Evolutionary conservation across 2,329 filamentous ascomycete genomes (phyloP).

Genomic region (Aquanectria penicillioides): DNA sequence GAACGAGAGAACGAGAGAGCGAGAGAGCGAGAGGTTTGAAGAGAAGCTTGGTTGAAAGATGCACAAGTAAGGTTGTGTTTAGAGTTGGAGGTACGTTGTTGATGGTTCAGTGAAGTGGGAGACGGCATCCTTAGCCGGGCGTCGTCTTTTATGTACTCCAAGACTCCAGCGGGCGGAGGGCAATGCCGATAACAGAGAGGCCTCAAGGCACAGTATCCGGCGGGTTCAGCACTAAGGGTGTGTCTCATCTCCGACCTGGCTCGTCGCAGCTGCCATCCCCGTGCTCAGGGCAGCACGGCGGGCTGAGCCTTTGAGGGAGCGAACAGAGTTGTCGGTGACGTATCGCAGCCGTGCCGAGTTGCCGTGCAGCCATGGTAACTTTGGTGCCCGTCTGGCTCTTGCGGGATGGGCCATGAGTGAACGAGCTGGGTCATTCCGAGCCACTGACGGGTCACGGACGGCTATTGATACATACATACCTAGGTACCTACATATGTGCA

Average conservation of each 20-base stretch:
- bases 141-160: conserved; percentile 30
- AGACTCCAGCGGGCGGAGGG: conserved; percentile 10
- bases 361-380: conserved; percentile 12
- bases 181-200: conserved; percentile 13
- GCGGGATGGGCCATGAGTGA: background rate
- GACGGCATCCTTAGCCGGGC: conserved; percentile 25
- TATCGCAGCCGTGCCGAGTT: conserved; percentile 22
- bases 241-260: conserved; percentile 7
- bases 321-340: conserved; percentile 10
- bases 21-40: background rate
- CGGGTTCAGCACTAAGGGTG: background rate
- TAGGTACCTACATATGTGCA: too few species aligned
- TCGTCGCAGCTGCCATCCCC: background rate
- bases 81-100: conserved; percentile 25
- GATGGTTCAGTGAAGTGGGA: conserved; percentile 19
- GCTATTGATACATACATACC: too few species aligned
- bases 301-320: background rate
- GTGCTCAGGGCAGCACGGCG: background rate
- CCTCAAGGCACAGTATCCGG: background rate
- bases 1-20: background rate
- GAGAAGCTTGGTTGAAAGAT: conserved; percentile 6
- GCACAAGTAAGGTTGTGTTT: conserved; percentile 21
- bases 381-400: too few species aligned
- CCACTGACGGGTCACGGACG: background rate
- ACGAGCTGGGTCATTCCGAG: conserved; percentile 10